Conservation (phyloP, 768 basidiomycete genomes). For the Steccherinum ochraceum region DNA sequence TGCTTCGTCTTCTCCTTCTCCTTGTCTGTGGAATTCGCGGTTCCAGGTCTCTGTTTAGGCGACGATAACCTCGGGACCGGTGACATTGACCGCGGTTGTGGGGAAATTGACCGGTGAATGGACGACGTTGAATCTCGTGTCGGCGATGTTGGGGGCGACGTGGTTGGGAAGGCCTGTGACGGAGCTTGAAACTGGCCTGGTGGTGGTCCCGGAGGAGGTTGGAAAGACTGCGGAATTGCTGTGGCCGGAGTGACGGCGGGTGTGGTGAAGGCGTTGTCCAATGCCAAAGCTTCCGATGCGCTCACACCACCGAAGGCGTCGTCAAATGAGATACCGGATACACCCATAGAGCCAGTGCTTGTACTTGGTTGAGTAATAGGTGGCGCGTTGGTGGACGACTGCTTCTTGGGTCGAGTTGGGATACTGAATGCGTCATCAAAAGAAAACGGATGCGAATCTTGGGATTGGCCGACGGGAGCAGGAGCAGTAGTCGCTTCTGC, state of each 20-base stretch:
- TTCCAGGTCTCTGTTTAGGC: slow-evolving; percentile 55
- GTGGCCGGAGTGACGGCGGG: slow-evolving; percentile 12
- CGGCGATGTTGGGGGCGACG: slow-evolving; percentile 37
- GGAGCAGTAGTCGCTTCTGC: slow-evolving; percentile 11
- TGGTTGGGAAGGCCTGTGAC: slow-evolving; percentile 24
- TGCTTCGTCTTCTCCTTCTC: slow-evolving; percentile 43
- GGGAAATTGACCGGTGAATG: slow-evolving; percentile 29
- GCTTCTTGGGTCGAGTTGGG: slow-evolving; percentile 4
- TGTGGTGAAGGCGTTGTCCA: slow-evolving; percentile 33
- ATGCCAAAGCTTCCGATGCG: slow-evolving; percentile 32
- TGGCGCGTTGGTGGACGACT: not conserved
- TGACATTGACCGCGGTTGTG: slow-evolving; percentile 43
- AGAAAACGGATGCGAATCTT: slow-evolving; percentile 21
- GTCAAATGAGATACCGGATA: slow-evolving; percentile 36
- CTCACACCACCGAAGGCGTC: slow-evolving; percentile 48
- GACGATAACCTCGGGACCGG: slow-evolving; percentile 48
- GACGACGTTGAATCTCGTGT: slow-evolving; percentile 23
- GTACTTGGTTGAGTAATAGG: slow-evolving; percentile 6
- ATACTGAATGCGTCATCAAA: slow-evolving; percentile 46
- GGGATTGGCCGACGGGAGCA: not conserved
- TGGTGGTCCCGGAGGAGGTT: slow-evolving; percentile 22
- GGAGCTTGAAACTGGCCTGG: slow-evolving; percentile 1
- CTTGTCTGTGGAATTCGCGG: slow-evolving; percentile 47
- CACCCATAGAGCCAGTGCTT: slow-evolving; percentile 10
- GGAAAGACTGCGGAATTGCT: slow-evolving; percentile 11